Conservation (phyloP, 495 filamentous ascomycete species). For the Terfezia boudieri region DNA sequence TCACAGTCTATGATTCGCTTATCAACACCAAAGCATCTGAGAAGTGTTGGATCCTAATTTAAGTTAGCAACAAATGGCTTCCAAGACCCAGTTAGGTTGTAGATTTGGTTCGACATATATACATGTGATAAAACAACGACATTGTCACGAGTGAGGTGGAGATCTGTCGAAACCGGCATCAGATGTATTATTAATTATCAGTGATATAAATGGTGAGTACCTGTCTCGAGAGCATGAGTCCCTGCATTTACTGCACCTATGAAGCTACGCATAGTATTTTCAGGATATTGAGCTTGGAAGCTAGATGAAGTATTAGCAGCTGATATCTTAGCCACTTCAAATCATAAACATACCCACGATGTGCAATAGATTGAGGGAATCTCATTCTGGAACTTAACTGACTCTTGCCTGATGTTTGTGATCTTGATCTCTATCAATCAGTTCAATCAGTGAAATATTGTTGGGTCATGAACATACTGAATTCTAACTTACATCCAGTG, state of each 20-base stretch:
- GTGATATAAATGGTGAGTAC: conserved; percentile 1
- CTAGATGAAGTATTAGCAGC: conserved; percentile 1
- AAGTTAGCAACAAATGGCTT: not conserved
- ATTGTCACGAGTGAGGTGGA: conserved; percentile 62
- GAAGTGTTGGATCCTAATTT: conserved; percentile 44
- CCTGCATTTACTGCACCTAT: conserved; percentile 45
- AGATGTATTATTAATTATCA: not conserved
- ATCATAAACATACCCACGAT: conserved; percentile 42
- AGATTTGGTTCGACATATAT: conserved; percentile 14
- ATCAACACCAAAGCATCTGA: conserved; percentile 54
- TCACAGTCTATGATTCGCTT: conserved; percentile 51
- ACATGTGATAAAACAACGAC: conserved; percentile 74
- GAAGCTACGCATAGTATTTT: conserved; percentile 72
- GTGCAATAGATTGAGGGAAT: conserved; percentile 58
- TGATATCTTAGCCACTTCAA: too few relatives aligned
- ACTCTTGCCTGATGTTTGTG: too few relatives aligned
- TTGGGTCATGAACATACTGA: too few relatives aligned
- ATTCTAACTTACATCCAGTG: too few relatives aligned
- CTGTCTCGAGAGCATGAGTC: conserved; percentile 60
- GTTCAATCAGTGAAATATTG: too few relatives aligned
- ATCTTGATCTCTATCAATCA: too few relatives aligned
- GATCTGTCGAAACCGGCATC: conserved; percentile 24
- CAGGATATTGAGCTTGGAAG: conserved; percentile 46
- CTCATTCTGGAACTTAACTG: not conserved
- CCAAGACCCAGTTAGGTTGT: not conserved